Conservation (phyloP, 352 stramenopile genomes). For the Blastocystis sp. region DNA sequence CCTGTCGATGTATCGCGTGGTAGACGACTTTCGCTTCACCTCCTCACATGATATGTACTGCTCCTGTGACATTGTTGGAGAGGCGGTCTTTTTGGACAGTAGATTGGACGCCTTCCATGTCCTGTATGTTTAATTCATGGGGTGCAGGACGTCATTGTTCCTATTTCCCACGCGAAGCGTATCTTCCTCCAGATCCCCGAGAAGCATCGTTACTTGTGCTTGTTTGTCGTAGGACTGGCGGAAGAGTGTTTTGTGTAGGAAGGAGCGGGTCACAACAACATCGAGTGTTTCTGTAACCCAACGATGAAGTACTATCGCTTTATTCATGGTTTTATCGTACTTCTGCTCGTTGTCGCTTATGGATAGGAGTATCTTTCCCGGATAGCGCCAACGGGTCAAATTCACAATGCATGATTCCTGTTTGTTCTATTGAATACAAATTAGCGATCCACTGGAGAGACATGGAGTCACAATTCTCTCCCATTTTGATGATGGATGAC, state of each 20-base stretch:
- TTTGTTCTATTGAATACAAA: too few relatives aligned
- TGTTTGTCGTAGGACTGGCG: constrained; percentile 2
- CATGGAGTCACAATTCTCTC: not conserved
- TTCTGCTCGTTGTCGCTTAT: not conserved
- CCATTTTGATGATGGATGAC: not conserved
- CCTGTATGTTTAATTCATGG: constrained; percentile 45
- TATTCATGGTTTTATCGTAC: constrained; percentile 24
- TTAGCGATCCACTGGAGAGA: too few relatives aligned
- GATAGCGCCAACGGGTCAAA: too few relatives aligned
- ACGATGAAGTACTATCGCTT: not conserved
- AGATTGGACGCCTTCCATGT: not conserved
- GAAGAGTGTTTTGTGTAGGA: not conserved
- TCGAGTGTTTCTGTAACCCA: not conserved
- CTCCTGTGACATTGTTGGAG: not conserved
- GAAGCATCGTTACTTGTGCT: constrained; percentile 31
- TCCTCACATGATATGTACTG: not conserved
- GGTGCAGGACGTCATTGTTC: constrained; percentile 6
- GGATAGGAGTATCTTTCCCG: constrained; percentile 4
- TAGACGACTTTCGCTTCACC: not conserved
- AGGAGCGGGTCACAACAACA: constrained; percentile 27
- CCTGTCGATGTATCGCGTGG: constrained; percentile 45
- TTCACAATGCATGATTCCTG: too few relatives aligned
- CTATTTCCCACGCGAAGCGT: constrained; percentile 4
- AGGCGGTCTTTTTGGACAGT: not conserved
- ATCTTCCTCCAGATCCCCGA: constrained; percentile 12